Evolutionary conservation across 176 grass and related monocot genomes (phyloP).

Genomic region (Hyparrhenia diplandra): DNA sequence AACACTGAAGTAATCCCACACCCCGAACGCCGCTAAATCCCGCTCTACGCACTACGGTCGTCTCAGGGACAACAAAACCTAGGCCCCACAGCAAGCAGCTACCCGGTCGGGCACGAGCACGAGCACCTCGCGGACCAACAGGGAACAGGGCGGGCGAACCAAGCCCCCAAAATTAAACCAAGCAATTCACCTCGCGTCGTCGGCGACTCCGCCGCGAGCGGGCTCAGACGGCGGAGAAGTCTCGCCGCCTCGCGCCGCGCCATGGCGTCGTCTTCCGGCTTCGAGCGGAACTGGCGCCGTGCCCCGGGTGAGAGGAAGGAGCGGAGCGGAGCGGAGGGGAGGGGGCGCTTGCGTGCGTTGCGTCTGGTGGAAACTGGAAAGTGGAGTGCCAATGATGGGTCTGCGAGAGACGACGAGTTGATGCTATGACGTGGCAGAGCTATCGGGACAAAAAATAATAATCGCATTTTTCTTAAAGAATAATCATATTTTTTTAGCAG

Average conservation of each 20-base stretch:
- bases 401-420: neutral
- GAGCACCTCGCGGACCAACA: neutral
- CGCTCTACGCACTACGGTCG: neutral
- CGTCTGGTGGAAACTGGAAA: neutral
- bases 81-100: neutral
- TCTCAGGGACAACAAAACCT: neutral
- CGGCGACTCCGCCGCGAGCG: neutral
- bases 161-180: neutral
- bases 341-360: neutral
- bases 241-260: conserved; percentile 6
- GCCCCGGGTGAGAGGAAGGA: neutral
- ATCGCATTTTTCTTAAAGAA: no score
- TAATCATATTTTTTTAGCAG: no score
- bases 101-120: neutral
- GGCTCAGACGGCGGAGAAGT: conserved; percentile 18
- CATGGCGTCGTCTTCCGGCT: neutral
- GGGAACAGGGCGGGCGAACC: neutral
- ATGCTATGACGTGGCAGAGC: neutral
- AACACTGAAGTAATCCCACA: neutral
- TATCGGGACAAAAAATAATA: neutral
- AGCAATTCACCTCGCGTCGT: conserved; percentile 16
- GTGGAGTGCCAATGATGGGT: neutral
- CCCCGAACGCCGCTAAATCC: neutral
- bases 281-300: neutral
- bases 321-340: neutral